A percentile compares a stretch with the other conserved stretches of the same genome.
These are phyloP conservation scores for Dioscorea dumetorum DNA, from an alignment of 106 monocot genomes.

Conservation along the genomic window DNA sequence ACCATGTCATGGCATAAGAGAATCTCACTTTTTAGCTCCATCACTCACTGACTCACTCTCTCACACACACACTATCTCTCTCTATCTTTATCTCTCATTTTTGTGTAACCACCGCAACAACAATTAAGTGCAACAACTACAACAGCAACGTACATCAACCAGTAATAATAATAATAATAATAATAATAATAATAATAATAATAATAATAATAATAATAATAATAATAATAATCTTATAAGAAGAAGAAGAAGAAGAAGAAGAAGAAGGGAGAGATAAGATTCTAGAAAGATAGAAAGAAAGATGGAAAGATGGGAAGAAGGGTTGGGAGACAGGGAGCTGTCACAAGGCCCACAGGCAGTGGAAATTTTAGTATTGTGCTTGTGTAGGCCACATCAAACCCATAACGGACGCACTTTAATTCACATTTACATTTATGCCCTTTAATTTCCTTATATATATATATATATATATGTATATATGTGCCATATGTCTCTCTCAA, in stretches of 20 bases:
- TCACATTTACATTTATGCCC: not conserved
- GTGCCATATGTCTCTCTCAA: no score
- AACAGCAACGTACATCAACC: slow-evolving; percentile 6
- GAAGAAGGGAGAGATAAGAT: not conserved
- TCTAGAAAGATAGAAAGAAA: slow-evolving; percentile 16
- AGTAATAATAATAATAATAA: not conserved
- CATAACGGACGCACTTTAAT: not conserved
- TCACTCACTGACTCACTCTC: not conserved
- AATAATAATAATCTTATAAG: not conserved
- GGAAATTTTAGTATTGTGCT: not conserved
- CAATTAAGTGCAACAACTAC: slow-evolving; percentile 17
- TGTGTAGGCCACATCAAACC: not conserved
- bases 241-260: not conserved
- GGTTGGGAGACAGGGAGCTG: slow-evolving; percentile 28
- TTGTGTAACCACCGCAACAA: slow-evolving; percentile 31
- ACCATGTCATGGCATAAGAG: not conserved
- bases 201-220: not conserved
- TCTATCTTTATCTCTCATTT: not conserved
- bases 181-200: not conserved
- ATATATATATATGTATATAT: no score
- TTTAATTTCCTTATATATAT: not conserved
- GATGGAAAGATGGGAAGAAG: slow-evolving; percentile 13
- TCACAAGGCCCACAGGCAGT: slow-evolving; percentile 24
- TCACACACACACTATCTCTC: slow-evolving; percentile 3
- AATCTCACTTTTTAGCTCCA: not conserved